Evolutionary conservation across 2,329 filamentous ascomycete genomes (phyloP), one percentile per base, ranked within the genome.

Genomic region (Calonectria fujianensis): DNA sequence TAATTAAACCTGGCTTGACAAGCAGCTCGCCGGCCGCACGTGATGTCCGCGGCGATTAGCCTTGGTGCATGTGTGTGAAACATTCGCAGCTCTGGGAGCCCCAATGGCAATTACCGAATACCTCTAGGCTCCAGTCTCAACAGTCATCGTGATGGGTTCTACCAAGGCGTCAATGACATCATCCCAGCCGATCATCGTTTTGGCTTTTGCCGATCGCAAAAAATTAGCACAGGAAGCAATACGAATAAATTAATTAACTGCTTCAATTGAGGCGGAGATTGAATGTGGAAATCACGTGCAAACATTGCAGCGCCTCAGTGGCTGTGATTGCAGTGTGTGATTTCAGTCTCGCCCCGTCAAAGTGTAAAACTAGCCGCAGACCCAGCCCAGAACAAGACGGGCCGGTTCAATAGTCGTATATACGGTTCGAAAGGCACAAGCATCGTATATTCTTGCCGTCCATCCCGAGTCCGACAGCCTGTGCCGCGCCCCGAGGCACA

Each of bases 121-220:
- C 45, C 45, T 48, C 45, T n/a, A 48, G 45, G 45, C 45, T 48
- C n/a, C 35, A 31, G 24, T 27, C 52, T 7, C 7, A 8, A n/a
- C n/a, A 37, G 27, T 20, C 45, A 63, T 63, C 57, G 35, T 27
- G 57, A 63, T 27, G 35, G 24, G 57, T 63, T 20, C 13, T 41
- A 41, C 18, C 72, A 69, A 65, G 72, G 57, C 74, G 41, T 68
- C 72, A 72, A 39, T 31, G 39, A 35, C 14, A 59, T 69, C 27
- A 52, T 45, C 10, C 37, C 59, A 39, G 57, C n/a, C 57, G 57
- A 63, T 63, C 57, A 24, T 39, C 57, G 57, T 63, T 41, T 63
- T 37, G 57, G 57, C 37, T 41, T 18, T 29, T 39, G 24, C 37
- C n/a, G n/a, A 63, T 63, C 35, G 20, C n/a, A 35, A 39, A 24